Conservation (phyloP, 805 yeast genomes). For the Yarrowia sp. region DNA sequence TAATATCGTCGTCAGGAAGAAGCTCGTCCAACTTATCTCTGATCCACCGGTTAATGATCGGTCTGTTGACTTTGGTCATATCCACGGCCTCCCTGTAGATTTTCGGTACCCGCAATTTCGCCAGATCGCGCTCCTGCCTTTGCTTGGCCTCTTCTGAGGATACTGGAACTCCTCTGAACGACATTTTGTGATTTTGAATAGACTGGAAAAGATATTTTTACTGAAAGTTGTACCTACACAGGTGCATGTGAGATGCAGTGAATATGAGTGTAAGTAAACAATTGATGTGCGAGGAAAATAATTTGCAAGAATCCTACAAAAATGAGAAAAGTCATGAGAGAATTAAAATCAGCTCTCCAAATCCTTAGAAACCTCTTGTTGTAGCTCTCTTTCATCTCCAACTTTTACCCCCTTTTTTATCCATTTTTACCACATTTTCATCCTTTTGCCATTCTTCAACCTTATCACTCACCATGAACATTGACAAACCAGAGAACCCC, state of each 20-base stretch:
- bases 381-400: no score
- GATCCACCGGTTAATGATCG: conserved; percentile 55
- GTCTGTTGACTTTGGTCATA: conserved; percentile 52
- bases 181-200: not conserved
- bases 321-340: no score
- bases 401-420: no score
- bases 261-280: no score
- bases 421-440: no score
- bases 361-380: no score
- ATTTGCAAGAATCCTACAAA: no score
- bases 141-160: conserved; percentile 4
- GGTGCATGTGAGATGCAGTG: not conserved
- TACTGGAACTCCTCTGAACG: conserved; percentile 29
- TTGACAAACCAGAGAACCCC: conserved; percentile 1
- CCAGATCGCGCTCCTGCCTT: conserved; percentile 26
- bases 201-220: no score
- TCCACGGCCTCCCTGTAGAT: conserved; percentile 52
- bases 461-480: not conserved
- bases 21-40: conserved; percentile 48
- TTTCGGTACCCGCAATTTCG: conserved; percentile 41
- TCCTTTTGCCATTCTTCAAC: no score
- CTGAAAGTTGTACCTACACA: no score
- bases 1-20: conserved; percentile 61
- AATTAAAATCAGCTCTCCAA: no score
- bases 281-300: no score